Base-by-base conservation (phyloP, 2,329 filamentous ascomycete species). In the Cladosporium halotolerans region DNA sequence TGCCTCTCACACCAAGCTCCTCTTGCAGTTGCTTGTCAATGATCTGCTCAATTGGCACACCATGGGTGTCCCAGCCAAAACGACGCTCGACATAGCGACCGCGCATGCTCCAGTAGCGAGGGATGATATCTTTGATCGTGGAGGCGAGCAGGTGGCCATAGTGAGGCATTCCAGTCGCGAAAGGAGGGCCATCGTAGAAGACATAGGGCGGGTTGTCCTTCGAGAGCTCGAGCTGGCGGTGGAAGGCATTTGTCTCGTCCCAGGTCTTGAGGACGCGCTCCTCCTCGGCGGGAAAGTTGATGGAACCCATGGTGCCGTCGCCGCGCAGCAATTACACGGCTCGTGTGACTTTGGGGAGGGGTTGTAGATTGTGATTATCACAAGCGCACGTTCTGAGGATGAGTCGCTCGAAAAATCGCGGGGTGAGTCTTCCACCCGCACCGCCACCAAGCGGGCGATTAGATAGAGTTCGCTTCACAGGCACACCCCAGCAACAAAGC, bases 61-160 rank as follows among this genome's bases (percentile, higher is more conserved):
- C 92, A 68, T 96, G 92, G 1, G 91, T 89, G 69, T 96, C 92
- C 92, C 92, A 96, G 50, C 92, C 92, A 62, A 96, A 96, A 55
- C 91, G 82, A 60, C 92, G 82, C 75, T 93, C 89, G 49, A 96
- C 91, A 74, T 95, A 87, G 68, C 85, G 88, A 13, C 92, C 92
- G 69, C 95, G 95, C 91, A 96, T 96, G 48, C 90, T 90, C 89
- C 91, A 96, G 72, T 96, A 97, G 62, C 92, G 79, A 8, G 92
- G 90, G 61, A 97, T 95, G 56, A 96, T 93, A 70, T 96, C 92
- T 73, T 97, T 96, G 75, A 96, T 96, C 46, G 91, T 96, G 16
- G 89, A 95, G 36, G 92, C 88, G 60, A 95, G 79, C 50, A 95
- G 75, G 72, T 95, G 89, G 54, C 85, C 82, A 64, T 86, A 85